Base-by-base conservation (phyloP, 2,329 filamentous ascomycete species). In the Teratosphaeria epicoccoides region DNA sequence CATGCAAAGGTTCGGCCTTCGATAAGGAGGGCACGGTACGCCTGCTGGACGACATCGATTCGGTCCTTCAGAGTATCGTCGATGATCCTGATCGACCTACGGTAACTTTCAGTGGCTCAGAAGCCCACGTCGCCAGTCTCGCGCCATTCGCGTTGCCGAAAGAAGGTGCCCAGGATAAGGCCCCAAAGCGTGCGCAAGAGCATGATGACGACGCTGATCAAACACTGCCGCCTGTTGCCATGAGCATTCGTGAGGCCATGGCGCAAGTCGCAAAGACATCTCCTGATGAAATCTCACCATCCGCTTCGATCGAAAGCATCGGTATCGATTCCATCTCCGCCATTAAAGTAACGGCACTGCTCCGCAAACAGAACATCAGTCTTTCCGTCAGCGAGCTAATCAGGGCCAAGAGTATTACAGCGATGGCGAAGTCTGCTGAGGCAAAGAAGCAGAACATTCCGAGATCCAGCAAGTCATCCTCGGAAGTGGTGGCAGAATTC, bases 321-420 rank as follows among this genome's bases (percentile, higher is more conserved):
- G 90, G 90, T 0, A 79, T 96, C 1, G 90, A 96, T 65, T 96
- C 90, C 0, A 95, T 96, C 66, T 91, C 84, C 57, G 85, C 88
- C 1, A 93, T 96, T 71, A 94, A 93, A 62, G 82, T 89, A 3
- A 81, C 83, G 7, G 78, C 84, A 0, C 72, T 89, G 6, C 71
- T 96, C 3, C 82, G 80, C 43, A 85, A 79, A 58, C 69, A 75
- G 43, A 79, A 75, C 0, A 68, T 95, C 6, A 68, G 71, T 11
- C 66, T 95, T 1, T 76, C 77, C 28, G 85, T 91, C 2, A 83
- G 85, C 43, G 80, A 87, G 37, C 80, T 95, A 61, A 70, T 94
- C 2, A 79, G 73, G 53, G 80, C 83, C 1, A 73, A 76, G 3
- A 88, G 81, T 0, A 74, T 94, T 22, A 63, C 69, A 1, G 76